Percentiles rank a stretch among this genome's conserved stretches.
Conservation (phyloP, 768 basidiomycete species). For the Termitomyces sp. region DNA sequence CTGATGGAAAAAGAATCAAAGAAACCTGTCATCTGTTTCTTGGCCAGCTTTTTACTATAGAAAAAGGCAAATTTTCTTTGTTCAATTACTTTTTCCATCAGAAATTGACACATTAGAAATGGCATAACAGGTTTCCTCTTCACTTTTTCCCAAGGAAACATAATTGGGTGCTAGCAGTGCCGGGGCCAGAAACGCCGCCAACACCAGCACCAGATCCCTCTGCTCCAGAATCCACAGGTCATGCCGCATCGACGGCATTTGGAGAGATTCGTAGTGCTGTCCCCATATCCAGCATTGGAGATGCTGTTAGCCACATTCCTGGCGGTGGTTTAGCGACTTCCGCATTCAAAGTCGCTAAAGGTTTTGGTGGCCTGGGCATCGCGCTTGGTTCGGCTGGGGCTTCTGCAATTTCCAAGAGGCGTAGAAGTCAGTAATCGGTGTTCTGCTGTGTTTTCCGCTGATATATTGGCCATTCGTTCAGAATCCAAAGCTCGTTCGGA, state of each 20-base stretch:
- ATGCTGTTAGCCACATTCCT: not conserved
- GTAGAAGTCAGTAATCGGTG: not conserved
- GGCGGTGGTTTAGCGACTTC: conserved; percentile 3
- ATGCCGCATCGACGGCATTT: not conserved
- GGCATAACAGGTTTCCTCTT: too few relatives aligned
- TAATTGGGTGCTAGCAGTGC: too few relatives aligned
- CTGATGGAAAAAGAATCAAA: too few relatives aligned
- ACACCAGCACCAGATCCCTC: not conserved
- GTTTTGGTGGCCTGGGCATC: not conserved
- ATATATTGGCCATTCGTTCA: not conserved
- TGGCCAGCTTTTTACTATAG: too few relatives aligned
- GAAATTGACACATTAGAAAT: too few relatives aligned
- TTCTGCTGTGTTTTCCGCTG: not conserved
- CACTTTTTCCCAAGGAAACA: too few relatives aligned
- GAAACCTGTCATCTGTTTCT: too few relatives aligned
- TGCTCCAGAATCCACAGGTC: not conserved
- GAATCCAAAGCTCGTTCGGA: not conserved
- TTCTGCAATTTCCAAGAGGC: not conserved
- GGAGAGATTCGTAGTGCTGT: not conserved
- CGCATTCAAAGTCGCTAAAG: conserved; percentile 6
- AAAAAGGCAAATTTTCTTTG: too few relatives aligned
- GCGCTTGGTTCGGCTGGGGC: conserved; percentile 2
- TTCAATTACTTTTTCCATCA: too few relatives aligned
- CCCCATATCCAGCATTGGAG: not conserved
- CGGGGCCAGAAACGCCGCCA: not conserved